Evolutionary conservation across 768 basidiomycete genomes (phyloP).

Genomic region (Amanita fuliginea): DNA sequence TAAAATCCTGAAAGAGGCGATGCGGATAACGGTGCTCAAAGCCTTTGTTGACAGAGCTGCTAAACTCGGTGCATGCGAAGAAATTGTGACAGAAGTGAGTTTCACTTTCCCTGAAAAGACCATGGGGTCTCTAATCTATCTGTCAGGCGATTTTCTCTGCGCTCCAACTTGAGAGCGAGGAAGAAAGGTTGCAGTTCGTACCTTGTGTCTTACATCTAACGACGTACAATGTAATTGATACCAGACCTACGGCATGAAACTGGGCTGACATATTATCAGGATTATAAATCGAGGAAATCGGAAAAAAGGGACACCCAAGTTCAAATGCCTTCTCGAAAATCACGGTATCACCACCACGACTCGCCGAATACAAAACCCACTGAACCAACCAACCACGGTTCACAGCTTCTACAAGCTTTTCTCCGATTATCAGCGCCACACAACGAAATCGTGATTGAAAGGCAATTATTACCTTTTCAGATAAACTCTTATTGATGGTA

Average conservation of each 20-base stretch:
- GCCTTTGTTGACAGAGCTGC: too few species aligned
- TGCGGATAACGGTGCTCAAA: too few species aligned
- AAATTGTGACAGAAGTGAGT: too few species aligned
- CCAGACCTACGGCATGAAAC: not conserved
- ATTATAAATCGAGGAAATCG: constrained; percentile 14
- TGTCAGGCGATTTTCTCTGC: too few species aligned
- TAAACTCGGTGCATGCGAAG: too few species aligned
- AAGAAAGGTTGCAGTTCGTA: constrained; percentile 37
- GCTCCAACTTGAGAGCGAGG: too few species aligned
- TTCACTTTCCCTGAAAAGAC: too few species aligned
- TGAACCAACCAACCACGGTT: constrained; percentile 74
- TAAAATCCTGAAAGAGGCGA: too few species aligned
- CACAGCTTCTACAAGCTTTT: constrained; percentile 75
- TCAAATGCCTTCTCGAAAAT: too few species aligned
- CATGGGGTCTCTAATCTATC: too few species aligned
- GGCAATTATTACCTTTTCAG: constrained; percentile 30
- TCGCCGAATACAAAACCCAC: constrained; percentile 16
- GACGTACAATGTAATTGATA: constrained; percentile 32
- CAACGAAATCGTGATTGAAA: constrained; percentile 57
- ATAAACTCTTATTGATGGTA: not conserved
- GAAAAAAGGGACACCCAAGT: too few species aligned
- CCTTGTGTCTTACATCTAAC: constrained; percentile 56
- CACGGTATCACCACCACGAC: not conserved
- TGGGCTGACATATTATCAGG: constrained; percentile 9
- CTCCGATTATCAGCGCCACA: constrained; percentile 58